Evolutionary conservation across 2,329 filamentous ascomycete genomes (phyloP), one percentile per base, ranked within the genome.

Genomic region (Monilinia vaccinii-corymbosi): DNA sequence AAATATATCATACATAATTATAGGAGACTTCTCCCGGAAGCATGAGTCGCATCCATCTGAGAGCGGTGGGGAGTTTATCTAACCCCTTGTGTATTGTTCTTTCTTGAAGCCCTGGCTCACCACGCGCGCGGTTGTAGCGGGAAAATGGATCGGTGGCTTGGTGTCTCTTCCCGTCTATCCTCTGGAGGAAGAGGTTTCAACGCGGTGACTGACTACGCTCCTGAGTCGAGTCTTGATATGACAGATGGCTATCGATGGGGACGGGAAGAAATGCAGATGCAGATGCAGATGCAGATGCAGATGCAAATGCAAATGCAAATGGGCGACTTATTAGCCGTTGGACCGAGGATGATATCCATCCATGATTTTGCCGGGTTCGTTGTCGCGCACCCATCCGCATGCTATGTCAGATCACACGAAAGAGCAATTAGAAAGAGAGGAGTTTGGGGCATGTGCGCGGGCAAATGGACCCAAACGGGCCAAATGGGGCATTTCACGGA

Each of bases 31-130:
- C 28, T 32, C 38, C 38, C 36, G 46, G 45, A 49, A 42, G 46
- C 46, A 42, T 53, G 16, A 45, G 46, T 42, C 42, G 51, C n/a
- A n/a, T n/a, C n/a, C 51, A 53, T 53, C 31, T 42, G 51, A 28
- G 50, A 49, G 56, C 56, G 56, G 56, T 58, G 56, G 56, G 34
- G n/a, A n/a, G n/a, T n/a, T n/a, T n/a, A n/a, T n/a, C n/a, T n/a
- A n/a, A n/a, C n/a, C n/a, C n/a, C n/a, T n/a, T n/a, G n/a, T n/a
- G n/a, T n/a, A n/a, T n/a, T n/a, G n/a, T n/a, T n/a, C n/a, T n/a
- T n/a, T n/a, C n/a, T n/a, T n/a, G n/a, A n/a, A n/a, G n/a, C n/a
- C 52, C 52, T 36, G 25, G 31, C 6, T 28, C 56, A 25, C 56
- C 56, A 58, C 25, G 36, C 56, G 40, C 40, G 50, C 50, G 46